Evolutionary conservation across 306 rosid genomes (phyloP), one percentile per base, ranked within the genome.

Genomic region (Rosa chinensis): DNA sequence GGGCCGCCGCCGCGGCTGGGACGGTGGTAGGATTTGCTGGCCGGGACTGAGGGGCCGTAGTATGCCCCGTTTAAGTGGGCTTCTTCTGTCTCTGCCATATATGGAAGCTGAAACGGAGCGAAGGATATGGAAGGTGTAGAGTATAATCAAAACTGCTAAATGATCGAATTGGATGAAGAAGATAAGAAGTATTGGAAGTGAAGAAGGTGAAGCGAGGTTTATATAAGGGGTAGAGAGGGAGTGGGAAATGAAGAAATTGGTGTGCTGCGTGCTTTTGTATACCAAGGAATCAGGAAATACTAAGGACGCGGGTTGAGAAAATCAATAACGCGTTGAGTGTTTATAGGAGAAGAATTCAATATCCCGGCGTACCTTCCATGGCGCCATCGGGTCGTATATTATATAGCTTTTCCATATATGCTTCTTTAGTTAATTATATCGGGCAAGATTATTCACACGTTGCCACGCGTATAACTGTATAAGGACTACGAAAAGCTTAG

Each of bases 31-130:
- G 87, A 63, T 20, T 79, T 37, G 0, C 81, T 72, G 4, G 95
- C 90, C 0, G 97, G 98, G 66, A 93, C 58, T 1, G 97, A 72
- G 1, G 98, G 97, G 48, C 96, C 98, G 83, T 94, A 92, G 78
- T 88, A 93, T n/a, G 98, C 91, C 37, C 95, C 97, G 85, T 93
- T 93, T 35, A 93, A 67, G 4, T 88, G 81, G 14, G 85, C 17
- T 25, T 75, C 83, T 47, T 75, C 82, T 4, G 83, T 87, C 66
- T 82, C 82, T 61, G 67, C 37, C 2, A 62, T 91, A 81, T 89
- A 89, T 92, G 76, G 52, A 0, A 6, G 23, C 49, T 18, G 40
- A 16, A 62, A 62, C 8, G 39, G 28, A 47, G 6, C 49, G n/a
- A 70, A 44, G 35, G 32, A 5, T 5, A 0, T 52, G 21, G 20